Evolutionary conservation across 176 grass and related monocot species (phyloP).

Genomic region (Avena atlantica): DNA sequence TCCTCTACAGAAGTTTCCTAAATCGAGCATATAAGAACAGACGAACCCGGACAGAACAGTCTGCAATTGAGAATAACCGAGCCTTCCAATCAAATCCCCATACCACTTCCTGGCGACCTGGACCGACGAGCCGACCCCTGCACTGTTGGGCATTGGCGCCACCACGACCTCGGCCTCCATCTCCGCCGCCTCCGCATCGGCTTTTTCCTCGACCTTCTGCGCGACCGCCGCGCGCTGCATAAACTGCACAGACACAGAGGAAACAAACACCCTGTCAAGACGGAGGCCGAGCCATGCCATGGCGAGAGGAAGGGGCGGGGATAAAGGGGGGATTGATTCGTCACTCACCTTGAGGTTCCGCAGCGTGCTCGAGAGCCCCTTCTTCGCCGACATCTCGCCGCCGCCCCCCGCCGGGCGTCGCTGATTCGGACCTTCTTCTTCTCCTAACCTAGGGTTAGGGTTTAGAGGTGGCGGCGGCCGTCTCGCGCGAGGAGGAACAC

Average conservation of each 20-base stretch:
- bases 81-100: neutral
- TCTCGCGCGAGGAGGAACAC: neutral
- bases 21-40: no score
- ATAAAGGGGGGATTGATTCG: neutral
- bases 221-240: constrained; percentile 80
- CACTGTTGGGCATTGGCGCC: neutral
- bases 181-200: constrained; percentile 47
- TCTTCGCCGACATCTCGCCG: constrained; percentile 68
- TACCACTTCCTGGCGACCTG: constrained; percentile 60
- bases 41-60: no score
- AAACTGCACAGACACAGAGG: constrained; percentile 54
- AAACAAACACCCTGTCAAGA: neutral
- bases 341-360: constrained; percentile 83
- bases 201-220: constrained; percentile 52
- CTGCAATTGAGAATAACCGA: no score
- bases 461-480: constrained; percentile 16
- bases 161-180: constrained; percentile 17
- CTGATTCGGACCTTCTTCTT: neutral
- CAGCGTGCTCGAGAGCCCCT: constrained; percentile 89
- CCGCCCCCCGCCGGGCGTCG: neutral
- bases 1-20: neutral
- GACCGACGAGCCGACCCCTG: constrained; percentile 4
- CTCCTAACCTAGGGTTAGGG: constrained; percentile 48
- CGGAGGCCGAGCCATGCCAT: neutral
- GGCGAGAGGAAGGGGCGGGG: neutral